Evolutionary conservation across 2,329 filamentous ascomycete genomes (phyloP).

Genomic region (Lojkania enalia): DNA sequence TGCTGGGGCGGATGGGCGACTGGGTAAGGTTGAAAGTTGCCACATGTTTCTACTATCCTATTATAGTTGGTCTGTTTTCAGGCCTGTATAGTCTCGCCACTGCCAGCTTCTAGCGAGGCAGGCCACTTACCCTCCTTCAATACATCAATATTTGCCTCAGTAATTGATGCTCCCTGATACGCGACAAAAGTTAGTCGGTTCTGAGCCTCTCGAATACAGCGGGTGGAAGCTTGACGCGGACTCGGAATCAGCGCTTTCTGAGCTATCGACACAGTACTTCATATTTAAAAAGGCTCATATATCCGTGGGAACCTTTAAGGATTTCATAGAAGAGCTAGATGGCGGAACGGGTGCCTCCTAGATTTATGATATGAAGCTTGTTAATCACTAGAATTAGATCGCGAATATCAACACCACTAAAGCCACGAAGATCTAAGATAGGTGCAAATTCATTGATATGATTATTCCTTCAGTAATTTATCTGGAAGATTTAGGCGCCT

Average conservation of each 20-base stretch:
- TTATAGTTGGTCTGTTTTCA: too few species aligned
- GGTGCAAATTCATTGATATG: slow-evolving; percentile 7
- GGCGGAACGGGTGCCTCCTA: slow-evolving; percentile 3
- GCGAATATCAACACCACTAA: slow-evolving; percentile 4
- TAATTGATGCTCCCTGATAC: too few species aligned
- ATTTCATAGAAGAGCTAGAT: slow-evolving; percentile 14
- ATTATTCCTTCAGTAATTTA: background rate
- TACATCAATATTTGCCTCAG: too few species aligned
- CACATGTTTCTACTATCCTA: too few species aligned
- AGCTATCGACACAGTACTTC: background rate
- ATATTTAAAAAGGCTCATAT: slow-evolving; percentile 5
- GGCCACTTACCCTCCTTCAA: too few species aligned
- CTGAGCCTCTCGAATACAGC: background rate
- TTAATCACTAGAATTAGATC: slow-evolving; percentile 5
- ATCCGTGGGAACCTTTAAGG: slow-evolving; percentile 6
- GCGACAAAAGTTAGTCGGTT: too few species aligned
- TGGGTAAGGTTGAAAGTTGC: slow-evolving; percentile 9
- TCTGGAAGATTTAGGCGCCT: background rate
- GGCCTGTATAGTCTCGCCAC: too few species aligned
- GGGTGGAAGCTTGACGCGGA: background rate
- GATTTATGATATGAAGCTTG: background rate
- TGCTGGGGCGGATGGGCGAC: slow-evolving; percentile 9
- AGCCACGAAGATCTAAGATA: slow-evolving; percentile 1
- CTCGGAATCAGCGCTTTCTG: background rate
- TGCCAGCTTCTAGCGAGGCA: too few species aligned